Percentiles rank a stretch among this genome's conserved stretches.
These are phyloP conservation scores for Truncatella angustata DNA, from an alignment of 2,329 filamentous ascomycete species.

Conservation along the genomic window DNA sequence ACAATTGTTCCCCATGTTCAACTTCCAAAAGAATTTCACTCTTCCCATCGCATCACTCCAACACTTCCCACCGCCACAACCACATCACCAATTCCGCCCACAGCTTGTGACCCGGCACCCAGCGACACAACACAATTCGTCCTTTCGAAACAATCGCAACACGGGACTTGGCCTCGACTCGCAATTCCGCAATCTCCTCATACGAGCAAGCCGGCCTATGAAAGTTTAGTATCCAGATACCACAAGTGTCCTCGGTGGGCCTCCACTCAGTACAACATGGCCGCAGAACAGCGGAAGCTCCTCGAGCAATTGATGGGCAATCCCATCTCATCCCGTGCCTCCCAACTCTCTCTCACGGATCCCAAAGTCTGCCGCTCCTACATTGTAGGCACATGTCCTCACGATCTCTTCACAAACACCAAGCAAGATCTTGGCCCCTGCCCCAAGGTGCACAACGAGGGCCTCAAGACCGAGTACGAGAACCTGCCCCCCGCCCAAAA, in stretches of 20 bases:
- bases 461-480: conserved; percentile 86
- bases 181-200: too few species aligned
- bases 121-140: too few species aligned
- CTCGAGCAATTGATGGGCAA: conserved; percentile 92
- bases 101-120: too few species aligned
- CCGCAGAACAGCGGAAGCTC: conserved; percentile 96
- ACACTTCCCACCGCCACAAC: conserved; percentile 17
- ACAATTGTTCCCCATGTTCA: background rate
- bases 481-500: conserved; percentile 68
- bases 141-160: too few species aligned
- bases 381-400: conserved; percentile 88
- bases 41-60: background rate
- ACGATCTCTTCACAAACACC: conserved; percentile 99
- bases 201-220: too few species aligned
- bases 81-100: too few species aligned
- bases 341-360: conserved; percentile 85
- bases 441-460: conserved; percentile 83
- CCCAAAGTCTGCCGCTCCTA: conserved; percentile 94
- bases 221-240: too few species aligned
- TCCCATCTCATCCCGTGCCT: conserved; percentile 68
- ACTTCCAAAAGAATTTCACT: background rate
- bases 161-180: too few species aligned
- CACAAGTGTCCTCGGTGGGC: too few species aligned
- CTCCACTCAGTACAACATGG: too few species aligned
- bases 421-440: conserved; percentile 95